phyloP scores from a whole-genome alignment of 148 eudicot species.

The Amaranthus cruentus region DNA sequence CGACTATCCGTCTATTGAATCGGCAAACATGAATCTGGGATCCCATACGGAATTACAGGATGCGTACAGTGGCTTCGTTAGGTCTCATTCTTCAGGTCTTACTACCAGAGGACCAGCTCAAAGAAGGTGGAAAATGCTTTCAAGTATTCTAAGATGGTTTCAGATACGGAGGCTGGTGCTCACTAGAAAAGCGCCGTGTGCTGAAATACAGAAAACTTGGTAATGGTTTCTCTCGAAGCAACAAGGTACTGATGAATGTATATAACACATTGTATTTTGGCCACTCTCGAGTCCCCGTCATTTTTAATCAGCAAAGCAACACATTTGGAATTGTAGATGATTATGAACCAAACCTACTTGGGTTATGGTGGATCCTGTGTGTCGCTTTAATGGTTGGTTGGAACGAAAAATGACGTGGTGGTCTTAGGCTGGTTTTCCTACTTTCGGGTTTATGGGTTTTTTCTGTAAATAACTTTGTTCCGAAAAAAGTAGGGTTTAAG shows the following conservation, averaged over 20 bases:
- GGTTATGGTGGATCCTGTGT: background rate
- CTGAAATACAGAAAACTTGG: slow-evolving; percentile 13
- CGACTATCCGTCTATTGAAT: slow-evolving; percentile 35
- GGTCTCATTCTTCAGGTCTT: slow-evolving; percentile 25
- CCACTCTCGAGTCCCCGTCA: background rate
- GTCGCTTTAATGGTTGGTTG: background rate
- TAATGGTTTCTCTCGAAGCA: background rate
- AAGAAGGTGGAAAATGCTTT: slow-evolving; percentile 51
- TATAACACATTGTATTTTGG: slow-evolving; percentile 7
- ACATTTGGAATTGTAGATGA: background rate
- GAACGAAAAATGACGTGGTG: background rate
- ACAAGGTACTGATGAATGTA: slow-evolving; percentile 3
- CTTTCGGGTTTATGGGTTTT: background rate
- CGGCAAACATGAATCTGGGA: slow-evolving; percentile 32
- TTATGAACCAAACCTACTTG: background rate
- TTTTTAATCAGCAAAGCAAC: background rate
- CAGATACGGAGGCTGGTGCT: slow-evolving; percentile 42
- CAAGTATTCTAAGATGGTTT: slow-evolving; percentile 35
- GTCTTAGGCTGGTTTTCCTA: background rate
- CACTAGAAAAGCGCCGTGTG: slow-evolving; percentile 26
- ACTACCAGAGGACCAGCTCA: slow-evolving; percentile 35
- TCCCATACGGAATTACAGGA: slow-evolving; percentile 32
- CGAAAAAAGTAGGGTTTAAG: background rate
- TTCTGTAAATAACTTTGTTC: slow-evolving; percentile 14
- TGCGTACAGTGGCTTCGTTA: slow-evolving; percentile 29